Base-by-base conservation (phyloP, 352 stramenopile species). In the Globisporangium emineosum region DNA sequence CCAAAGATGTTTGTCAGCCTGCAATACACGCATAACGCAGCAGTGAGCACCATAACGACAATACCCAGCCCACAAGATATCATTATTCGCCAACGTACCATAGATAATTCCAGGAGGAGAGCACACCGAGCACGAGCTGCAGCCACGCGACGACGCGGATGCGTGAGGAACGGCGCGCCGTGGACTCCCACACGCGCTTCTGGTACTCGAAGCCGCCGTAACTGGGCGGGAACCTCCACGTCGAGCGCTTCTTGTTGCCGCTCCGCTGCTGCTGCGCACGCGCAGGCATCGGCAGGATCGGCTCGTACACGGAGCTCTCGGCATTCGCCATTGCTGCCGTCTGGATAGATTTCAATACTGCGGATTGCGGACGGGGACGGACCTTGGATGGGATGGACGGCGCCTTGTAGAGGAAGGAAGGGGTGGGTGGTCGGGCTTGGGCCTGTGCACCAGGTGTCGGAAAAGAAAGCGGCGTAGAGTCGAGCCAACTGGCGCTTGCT, bases 151-250 rank as follows among this genome's bases (percentile, higher is more conserved):
- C 80, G 53, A 82, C 66, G 42, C 81, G 82, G 56, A 94, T 81
- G 43, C 83, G 85, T 40, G 80, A 76, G 49, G 86, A 90, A 30
- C 86, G 75, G 13, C 69, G 76, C 37, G 79, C 75, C 15, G 86
- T 81, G 19, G 80, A 81, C 27, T 72, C 75, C 86, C 86, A 94
- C 58, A 75, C 69, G 57, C 76, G 80, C 69, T 94, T 94, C 63
- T 94, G 83, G 42, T 89, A 77, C 71, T 89, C 83, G 52, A 94
- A 90, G 57, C 83, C 82, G 57, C 79, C 79, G 71, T 92, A 91
- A 54, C 51, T 59, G 2, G 32, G 49, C 9, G n/a, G 19, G 19
- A 43, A 59, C 51, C n/a, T 43, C 21, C 40, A 37, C 40, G 52
- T 27, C 21, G 30, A 17, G 33, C 15, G 45, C 8, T 25, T 58